These are phyloP conservation scores for Amanita molliuscula DNA, from an alignment of 768 basidiomycete species.

Conservation along the genomic window DNA sequence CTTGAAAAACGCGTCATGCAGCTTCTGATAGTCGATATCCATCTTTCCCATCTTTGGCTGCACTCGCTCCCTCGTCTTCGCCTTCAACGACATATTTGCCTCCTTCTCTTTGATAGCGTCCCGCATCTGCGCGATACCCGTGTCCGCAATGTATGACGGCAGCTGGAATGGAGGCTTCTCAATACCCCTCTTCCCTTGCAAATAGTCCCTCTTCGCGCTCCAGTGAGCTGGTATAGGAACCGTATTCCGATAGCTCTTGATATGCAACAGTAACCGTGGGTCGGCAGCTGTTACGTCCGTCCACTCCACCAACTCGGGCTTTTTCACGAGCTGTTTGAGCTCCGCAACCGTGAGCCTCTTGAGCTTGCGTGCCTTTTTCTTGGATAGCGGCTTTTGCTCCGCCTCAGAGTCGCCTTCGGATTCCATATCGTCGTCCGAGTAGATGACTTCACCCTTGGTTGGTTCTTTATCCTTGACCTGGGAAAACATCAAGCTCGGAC, in stretches of 20 bases:
- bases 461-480: constrained; percentile 40
- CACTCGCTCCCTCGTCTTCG: constrained; percentile 94
- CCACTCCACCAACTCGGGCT: constrained; percentile 99
- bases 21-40: constrained; percentile 98
- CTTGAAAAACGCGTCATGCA: constrained; percentile 99
- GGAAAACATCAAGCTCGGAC: background rate
- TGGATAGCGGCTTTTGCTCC: constrained; percentile 80
- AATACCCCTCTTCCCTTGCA: constrained; percentile 97
- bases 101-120: constrained; percentile 99
- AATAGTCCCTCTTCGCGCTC: constrained; percentile 95
- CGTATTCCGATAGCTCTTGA: constrained; percentile 92
- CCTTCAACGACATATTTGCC: constrained; percentile 89
- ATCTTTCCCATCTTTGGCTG: constrained; percentile 99
- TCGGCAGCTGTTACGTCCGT: constrained; percentile 94
- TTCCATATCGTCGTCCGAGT: constrained; percentile 93
- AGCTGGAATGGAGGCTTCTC: constrained; percentile 97
- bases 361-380: constrained; percentile 89
- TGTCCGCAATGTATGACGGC: constrained; percentile 95
- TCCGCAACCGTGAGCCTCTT: constrained; percentile 90
- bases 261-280: constrained; percentile 83
- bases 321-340: constrained; percentile 91
- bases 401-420: constrained; percentile 61
- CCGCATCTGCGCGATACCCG: constrained; percentile 97
- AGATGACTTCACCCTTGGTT: constrained; percentile 87
- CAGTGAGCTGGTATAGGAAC: constrained; percentile 94